Conservation (phyloP, 257 asterid species). For the Solanum pennellii region DNA sequence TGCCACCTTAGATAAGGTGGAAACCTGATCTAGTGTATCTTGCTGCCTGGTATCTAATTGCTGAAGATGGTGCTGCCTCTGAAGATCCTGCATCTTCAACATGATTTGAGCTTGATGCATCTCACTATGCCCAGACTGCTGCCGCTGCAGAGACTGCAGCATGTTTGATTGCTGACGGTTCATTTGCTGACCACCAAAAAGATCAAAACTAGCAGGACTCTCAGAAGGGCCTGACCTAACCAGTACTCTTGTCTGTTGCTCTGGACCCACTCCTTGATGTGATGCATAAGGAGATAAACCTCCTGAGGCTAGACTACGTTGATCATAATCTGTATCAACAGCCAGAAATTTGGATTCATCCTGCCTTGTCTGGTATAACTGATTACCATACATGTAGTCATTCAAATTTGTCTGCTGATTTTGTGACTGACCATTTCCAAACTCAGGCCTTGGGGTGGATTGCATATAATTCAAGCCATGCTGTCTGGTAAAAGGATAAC, state of each 20-base stretch:
- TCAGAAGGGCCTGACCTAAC: conserved; percentile 41
- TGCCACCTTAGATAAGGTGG: conserved; percentile 33
- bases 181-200: conserved; percentile 86
- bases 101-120: conserved; percentile 67
- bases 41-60: conserved; percentile 54
- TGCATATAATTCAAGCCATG: conserved; percentile 53
- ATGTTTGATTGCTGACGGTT: conserved; percentile 53
- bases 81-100: conserved; percentile 63
- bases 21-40: conserved; percentile 29
- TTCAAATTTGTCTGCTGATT: conserved; percentile 51
- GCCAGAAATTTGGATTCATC: conserved; percentile 58
- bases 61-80: conserved; percentile 57
- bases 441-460: conserved; percentile 46
- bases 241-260: conserved; percentile 40
- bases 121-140: conserved; percentile 53
- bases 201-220: conserved; percentile 64
- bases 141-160: conserved; percentile 61
- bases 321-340: conserved; percentile 45
- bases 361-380: conserved; percentile 40
- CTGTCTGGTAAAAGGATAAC: conserved; percentile 37
- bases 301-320: conserved; percentile 32
- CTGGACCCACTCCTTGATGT: conserved; percentile 46
- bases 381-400: conserved; percentile 58
- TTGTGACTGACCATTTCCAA: conserved; percentile 34
- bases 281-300: conserved; percentile 49